These are phyloP conservation scores for Isochrysis galbana DNA, from an alignment of 78 protist species.

Conservation along the genomic window DNA sequence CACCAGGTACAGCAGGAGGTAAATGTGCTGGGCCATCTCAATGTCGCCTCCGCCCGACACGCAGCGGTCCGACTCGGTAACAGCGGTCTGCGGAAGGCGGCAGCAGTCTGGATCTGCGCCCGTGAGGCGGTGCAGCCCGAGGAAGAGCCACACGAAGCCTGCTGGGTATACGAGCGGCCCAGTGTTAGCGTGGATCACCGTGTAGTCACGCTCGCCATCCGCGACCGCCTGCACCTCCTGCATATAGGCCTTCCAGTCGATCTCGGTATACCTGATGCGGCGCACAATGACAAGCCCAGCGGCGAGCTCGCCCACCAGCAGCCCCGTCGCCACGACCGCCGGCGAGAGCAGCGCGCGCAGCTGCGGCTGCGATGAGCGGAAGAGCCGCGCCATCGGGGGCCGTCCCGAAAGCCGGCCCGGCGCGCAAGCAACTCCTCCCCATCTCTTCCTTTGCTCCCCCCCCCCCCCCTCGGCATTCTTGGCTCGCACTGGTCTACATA, in stretches of 20 bases:
- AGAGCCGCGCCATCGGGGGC: too few relatives aligned
- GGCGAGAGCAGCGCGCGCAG: too few relatives aligned
- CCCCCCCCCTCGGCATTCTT: too few relatives aligned
- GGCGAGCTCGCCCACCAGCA: neutral
- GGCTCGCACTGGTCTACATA: too few relatives aligned
- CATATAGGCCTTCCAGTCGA: conserved; percentile 71
- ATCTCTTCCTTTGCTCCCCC: too few relatives aligned
- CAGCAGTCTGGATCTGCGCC: neutral
- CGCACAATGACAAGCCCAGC: neutral
- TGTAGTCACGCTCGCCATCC: conserved; percentile 42
- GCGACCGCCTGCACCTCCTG: conserved; percentile 34
- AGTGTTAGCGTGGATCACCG: conserved; percentile 38
- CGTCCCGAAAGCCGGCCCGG: too few relatives aligned
- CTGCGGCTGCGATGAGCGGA: too few relatives aligned
- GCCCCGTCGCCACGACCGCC: too few relatives aligned
- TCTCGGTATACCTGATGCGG: conserved; percentile 50
- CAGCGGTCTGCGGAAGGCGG: neutral
- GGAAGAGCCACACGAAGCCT: conserved; percentile 64
- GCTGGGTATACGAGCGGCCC: conserved; percentile 78
- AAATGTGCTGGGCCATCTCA: conserved; percentile 62
- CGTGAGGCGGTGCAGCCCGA: conserved; percentile 41
- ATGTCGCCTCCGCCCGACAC: conserved; percentile 60
- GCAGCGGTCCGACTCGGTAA: neutral
- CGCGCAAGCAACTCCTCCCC: too few relatives aligned
- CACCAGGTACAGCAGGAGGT: conserved; percentile 40